Base-by-base conservation (phyloP, 1,284 basidiomycete species). In the Apiotrichum akiyoshidainum region DNA sequence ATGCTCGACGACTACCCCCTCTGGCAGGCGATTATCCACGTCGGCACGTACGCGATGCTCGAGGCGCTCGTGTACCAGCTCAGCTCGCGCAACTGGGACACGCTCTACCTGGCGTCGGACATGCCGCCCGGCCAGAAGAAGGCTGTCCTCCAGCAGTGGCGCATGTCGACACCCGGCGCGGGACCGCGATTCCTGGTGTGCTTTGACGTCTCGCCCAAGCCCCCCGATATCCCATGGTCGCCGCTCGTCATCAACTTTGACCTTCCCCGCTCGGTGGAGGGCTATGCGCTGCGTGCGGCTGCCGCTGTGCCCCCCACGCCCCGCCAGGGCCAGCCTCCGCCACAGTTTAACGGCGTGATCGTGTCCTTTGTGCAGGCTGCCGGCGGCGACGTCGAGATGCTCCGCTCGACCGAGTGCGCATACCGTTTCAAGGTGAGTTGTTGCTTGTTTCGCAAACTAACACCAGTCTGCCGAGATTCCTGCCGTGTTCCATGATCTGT, bases 351-450 rank as follows among this genome's bases (percentile, higher is more conserved):
- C 53, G 73, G 74, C 10, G 90, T 96, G 45, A 85, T 96, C 62
- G 84, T 96, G 71, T 95, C 94, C 73, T 94, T 96, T 70, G 93
- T 97, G 59, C 96, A 94, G 59, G 93, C 93, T 46, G 92, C 92
- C 2, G 93, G 93, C 39, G 93, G 93, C 47, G 93, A 97, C 74
- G 92, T 97, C 50, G 93, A 97, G 81, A 96, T 96, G 93, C 81
- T 97, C 65, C 85, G 93, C 71, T 92, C 90, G 67, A 94, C 96
- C 81, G 93, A 97, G 81, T 95, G 92, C 83, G 92, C 92, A 79
- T 94, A 93, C 83, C 90, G 92, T 84, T 93, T 79, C 72, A 79
- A 79, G 64, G 76, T 77, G 59, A 54, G 74, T 68, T 12, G 35
- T 1, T 5, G 10, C 26, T 19, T 2, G 11, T 8, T 7, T 39